Evolutionary conservation across 441 rosid species (phyloP).

Genomic region (Adansonia gregorii): DNA sequence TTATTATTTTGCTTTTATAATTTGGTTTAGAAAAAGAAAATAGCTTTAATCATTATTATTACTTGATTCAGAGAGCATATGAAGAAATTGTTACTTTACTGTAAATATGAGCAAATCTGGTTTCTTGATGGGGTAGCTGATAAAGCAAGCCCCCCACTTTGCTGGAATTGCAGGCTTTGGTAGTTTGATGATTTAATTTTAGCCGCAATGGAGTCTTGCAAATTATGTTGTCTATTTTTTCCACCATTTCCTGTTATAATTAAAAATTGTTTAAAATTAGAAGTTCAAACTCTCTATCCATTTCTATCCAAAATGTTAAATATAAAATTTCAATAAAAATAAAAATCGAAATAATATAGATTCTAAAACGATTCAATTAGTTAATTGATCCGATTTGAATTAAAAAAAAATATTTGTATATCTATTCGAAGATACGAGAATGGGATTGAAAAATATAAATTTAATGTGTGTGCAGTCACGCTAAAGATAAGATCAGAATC

Average conservation of each 20-base stretch:
- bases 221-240: conserved; percentile 27
- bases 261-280: too few species aligned
- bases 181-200: conserved; percentile 17
- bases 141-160: conserved; percentile 36
- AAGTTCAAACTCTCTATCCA: too few species aligned
- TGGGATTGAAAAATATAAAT: too few species aligned
- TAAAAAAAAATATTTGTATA: too few species aligned
- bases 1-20: not conserved
- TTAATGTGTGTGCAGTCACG: too few species aligned
- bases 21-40: conserved; percentile 13
- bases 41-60: conserved; percentile 4
- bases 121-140: not conserved
- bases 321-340: too few species aligned
- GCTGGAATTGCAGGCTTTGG: conserved; percentile 48
- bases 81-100: conserved; percentile 29
- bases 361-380: too few species aligned
- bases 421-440: too few species aligned
- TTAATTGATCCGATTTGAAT: too few species aligned
- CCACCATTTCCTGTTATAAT: not conserved
- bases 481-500: too few species aligned
- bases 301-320: too few species aligned
- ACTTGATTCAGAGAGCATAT: conserved; percentile 12
- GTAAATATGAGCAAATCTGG: conserved; percentile 29
- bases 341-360: too few species aligned
- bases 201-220: conserved; percentile 13